Evolutionary conservation across 805 yeast species (phyloP).

Genomic region (Yueomyces sinensis): DNA sequence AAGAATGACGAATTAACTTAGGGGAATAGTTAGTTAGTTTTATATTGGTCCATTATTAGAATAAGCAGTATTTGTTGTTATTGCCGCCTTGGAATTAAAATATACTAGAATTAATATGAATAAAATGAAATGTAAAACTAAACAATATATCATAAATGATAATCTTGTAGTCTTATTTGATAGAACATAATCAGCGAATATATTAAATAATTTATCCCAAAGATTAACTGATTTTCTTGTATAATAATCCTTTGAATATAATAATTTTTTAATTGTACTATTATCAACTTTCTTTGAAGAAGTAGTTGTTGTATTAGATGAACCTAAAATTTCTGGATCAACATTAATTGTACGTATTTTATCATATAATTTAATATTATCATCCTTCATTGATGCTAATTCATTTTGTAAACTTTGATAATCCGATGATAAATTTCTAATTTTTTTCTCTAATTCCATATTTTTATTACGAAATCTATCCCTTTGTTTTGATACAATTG

Average conservation of each 20-base stretch:
- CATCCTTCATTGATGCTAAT: slow-evolving; percentile 48
- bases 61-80: too few species aligned
- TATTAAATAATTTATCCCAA: slow-evolving; percentile 62
- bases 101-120: neutral
- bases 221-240: slow-evolving; percentile 61
- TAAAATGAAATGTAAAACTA: slow-evolving; percentile 46
- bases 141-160: slow-evolving; percentile 59
- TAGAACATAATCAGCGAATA: slow-evolving; percentile 59
- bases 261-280: neutral
- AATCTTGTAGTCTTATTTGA: slow-evolving; percentile 62
- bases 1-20: too few species aligned
- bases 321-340: too few species aligned
- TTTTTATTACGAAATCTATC: slow-evolving; percentile 82
- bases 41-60: too few species aligned
- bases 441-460: slow-evolving; percentile 71
- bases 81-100: too few species aligned
- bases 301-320: slow-evolving; percentile 31
- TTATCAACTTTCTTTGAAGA: slow-evolving; percentile 4
- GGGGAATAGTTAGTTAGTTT: too few species aligned
- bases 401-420: slow-evolving; percentile 54
- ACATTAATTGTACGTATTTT: slow-evolving; percentile 38
- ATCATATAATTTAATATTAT: slow-evolving; percentile 71
- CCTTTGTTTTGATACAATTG: slow-evolving; percentile 87
- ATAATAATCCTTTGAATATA: slow-evolving; percentile 26
- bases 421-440: slow-evolving; percentile 41